Percentiles rank a stretch among this genome's conserved stretches.
Conservation (phyloP, 1,284 basidiomycete genomes). For the Naganishia sp. region DNA sequence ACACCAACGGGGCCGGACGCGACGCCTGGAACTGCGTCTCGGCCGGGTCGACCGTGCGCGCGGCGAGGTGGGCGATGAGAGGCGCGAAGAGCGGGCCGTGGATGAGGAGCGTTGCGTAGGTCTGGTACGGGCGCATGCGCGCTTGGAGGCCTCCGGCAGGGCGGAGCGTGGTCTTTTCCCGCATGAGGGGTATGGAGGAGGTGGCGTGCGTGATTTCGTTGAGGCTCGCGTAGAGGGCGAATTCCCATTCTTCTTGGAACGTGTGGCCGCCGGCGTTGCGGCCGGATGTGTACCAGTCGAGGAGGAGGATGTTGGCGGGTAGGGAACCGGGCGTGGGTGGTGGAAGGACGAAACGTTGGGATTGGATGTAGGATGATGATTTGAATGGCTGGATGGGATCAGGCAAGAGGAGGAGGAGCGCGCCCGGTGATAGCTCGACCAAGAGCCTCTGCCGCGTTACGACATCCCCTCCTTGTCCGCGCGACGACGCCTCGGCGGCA, state of each 20-base stretch:
- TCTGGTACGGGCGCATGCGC: conserved; percentile 49
- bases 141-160: conserved; percentile 7
- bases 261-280: conserved; percentile 52
- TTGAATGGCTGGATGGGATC: conserved; percentile 90
- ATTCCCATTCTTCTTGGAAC: conserved; percentile 84
- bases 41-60: conserved; percentile 35
- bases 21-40: conserved; percentile 45
- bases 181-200: conserved; percentile 19
- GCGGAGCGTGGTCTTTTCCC: conserved; percentile 13
- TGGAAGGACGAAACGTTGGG: conserved; percentile 65
- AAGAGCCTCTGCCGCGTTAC: conserved; percentile 57
- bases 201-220: conserved; percentile 72
- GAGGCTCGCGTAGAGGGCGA: conserved; percentile 76
- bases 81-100: conserved; percentile 44
- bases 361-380: conserved; percentile 75
- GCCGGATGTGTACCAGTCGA: conserved; percentile 92
- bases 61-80: conserved; percentile 39
- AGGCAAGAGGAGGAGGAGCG: conserved; percentile 76
- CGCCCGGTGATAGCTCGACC: conserved; percentile 59
- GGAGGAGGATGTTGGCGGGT: conserved; percentile 64
- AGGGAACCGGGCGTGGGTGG: not conserved
- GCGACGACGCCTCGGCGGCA: conserved; percentile 24
- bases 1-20: conserved; percentile 42
- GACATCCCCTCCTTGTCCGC: conserved; percentile 53
- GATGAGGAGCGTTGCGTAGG: conserved; percentile 51